Evolutionary conservation across 345 rosid species (phyloP).

Genomic region (Rhodamnia argentea): DNA sequence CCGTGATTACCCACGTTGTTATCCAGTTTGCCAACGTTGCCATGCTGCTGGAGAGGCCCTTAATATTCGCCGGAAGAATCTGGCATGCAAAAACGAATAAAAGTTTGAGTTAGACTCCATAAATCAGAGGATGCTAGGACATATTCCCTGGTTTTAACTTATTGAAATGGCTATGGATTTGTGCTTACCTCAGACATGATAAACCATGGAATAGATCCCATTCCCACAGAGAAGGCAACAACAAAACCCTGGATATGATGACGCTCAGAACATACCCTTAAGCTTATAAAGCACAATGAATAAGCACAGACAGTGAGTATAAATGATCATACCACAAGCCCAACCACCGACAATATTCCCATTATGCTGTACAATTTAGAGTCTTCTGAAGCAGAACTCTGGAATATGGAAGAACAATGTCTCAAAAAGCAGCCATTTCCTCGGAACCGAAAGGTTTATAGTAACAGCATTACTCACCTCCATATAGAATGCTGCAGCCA

Average conservation of each 20-base stretch:
- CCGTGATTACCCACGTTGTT: slow-evolving; percentile 14
- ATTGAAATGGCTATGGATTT: neutral
- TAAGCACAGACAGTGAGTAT: neutral
- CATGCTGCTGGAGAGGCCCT: slow-evolving; percentile 33
- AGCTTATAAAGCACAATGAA: neutral
- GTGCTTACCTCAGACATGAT: slow-evolving; percentile 87
- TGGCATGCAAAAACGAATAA: slow-evolving; percentile 3
- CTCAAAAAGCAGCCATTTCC: neutral
- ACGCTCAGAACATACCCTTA: neutral
- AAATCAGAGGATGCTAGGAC: neutral
- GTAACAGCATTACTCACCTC: slow-evolving; percentile 32
- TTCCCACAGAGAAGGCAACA: slow-evolving; percentile 67
- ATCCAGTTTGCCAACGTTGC: slow-evolving; percentile 30
- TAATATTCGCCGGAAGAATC: slow-evolving; percentile 58
- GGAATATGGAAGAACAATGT: slow-evolving; percentile 4
- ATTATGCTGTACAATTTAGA: slow-evolving; percentile 41
- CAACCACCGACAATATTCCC: slow-evolving; percentile 70
- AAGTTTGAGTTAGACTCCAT: neutral
- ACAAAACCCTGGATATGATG: slow-evolving; percentile 46
- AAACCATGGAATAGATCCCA: slow-evolving; percentile 94
- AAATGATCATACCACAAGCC: slow-evolving; percentile 64
- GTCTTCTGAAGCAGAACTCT: slow-evolving; percentile 49
- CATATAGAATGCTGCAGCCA: slow-evolving; percentile 54
- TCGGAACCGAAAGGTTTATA: neutral
- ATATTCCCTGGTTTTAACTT: neutral